These are phyloP conservation scores for Aspergillus sp. DNA, from an alignment of 2,329 filamentous ascomycete genomes.

Conservation along the genomic window DNA sequence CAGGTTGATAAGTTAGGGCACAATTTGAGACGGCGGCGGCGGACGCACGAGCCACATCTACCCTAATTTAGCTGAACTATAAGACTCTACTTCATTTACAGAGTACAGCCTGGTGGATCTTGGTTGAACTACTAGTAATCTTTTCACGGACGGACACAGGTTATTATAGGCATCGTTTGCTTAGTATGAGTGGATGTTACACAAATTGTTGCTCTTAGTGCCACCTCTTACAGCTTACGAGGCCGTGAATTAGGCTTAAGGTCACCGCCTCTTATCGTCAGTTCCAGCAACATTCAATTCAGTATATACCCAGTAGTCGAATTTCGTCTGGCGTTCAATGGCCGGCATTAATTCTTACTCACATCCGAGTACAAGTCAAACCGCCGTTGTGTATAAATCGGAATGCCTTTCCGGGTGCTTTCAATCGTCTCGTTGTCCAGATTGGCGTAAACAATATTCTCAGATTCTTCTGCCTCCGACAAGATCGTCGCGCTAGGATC, in stretches of 20 bases:
- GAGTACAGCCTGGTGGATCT: no score
- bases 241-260: background rate
- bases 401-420: constrained; percentile 77
- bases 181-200: background rate
- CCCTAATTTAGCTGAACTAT: background rate
- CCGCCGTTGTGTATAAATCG: constrained; percentile 76
- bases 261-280: background rate
- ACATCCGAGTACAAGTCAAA: constrained; percentile 97
- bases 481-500: constrained; percentile 86
- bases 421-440: constrained; percentile 68
- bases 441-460: constrained; percentile 73
- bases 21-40: background rate
- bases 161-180: background rate
- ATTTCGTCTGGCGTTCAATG: background rate
- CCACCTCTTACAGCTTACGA: background rate
- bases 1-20: background rate
- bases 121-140: background rate
- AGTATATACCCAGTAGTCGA: background rate
- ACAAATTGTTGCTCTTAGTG: background rate
- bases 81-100: background rate
- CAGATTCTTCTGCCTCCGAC: constrained; percentile 72
- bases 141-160: background rate
- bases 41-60: background rate
- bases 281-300: background rate
- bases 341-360: constrained; percentile 42